These are phyloP conservation scores for Anisogramma anomala DNA, from an alignment of 2,329 filamentous ascomycete genomes.

Conservation along the genomic window DNA sequence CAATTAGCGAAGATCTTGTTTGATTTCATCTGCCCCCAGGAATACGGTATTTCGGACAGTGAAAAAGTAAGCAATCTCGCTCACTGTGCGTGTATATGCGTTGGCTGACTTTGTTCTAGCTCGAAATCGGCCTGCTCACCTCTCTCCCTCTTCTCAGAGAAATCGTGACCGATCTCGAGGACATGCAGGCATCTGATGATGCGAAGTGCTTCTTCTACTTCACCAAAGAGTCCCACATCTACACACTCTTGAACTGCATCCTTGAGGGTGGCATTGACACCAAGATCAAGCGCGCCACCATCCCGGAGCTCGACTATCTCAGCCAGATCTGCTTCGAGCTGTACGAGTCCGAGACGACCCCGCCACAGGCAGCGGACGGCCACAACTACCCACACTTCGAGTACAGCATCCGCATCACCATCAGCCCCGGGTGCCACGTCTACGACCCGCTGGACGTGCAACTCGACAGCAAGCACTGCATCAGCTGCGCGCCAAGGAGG, in stretches of 20 bases:
- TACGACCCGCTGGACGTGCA: conserved; percentile 94
- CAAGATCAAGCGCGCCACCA: conserved; percentile 89
- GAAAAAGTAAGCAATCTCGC: conserved; percentile 55
- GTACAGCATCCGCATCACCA: conserved; percentile 92
- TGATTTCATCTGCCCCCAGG: conserved; percentile 95
- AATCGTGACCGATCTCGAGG: conserved; percentile 92
- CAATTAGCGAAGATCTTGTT: conserved; percentile 89
- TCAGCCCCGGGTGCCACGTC: conserved; percentile 90
- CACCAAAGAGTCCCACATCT: conserved; percentile 97
- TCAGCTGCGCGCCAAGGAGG: conserved; percentile 81
- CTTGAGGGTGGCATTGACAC: conserved; percentile 93
- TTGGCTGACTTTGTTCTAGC: conserved; percentile 23
- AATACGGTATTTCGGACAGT: conserved; percentile 89
- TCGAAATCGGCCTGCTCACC: conserved; percentile 94
- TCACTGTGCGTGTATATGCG: not conserved
- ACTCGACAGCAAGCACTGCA: conserved; percentile 91
- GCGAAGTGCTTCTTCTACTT: conserved; percentile 98
- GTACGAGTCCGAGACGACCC: conserved; percentile 81
- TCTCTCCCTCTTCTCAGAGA: conserved; percentile 89
- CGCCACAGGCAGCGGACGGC: conserved; percentile 29
- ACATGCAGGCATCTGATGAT: conserved; percentile 88
- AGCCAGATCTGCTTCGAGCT: conserved; percentile 97
- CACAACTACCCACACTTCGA: conserved; percentile 64
- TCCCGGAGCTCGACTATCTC: conserved; percentile 93
- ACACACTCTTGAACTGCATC: conserved; percentile 95